A percentile compares a stretch with the other conserved stretches of the same genome.
Evolutionary conservation across 164 flowering plant species (phyloP).

Genomic region (Echeveria elegans): DNA sequence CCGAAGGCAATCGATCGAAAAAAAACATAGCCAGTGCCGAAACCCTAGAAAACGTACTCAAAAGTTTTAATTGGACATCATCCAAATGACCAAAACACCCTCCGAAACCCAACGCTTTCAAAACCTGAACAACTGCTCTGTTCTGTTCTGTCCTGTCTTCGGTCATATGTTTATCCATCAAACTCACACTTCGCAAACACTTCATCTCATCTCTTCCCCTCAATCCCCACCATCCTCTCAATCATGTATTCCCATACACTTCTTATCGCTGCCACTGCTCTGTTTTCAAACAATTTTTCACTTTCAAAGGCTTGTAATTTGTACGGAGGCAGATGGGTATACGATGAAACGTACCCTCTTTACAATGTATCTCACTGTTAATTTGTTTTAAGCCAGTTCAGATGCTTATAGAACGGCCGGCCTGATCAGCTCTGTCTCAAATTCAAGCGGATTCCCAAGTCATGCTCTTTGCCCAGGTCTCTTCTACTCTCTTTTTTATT

Average conservation of each 20-base stretch:
- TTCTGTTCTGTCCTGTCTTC: no score
- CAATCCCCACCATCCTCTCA: background rate
- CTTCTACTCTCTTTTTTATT: background rate
- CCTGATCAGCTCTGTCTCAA: slow-evolving; percentile 1
- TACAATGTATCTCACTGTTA: background rate
- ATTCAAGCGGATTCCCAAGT: background rate
- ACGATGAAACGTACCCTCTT: slow-evolving; percentile 2
- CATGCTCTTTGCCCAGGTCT: slow-evolving; percentile 8
- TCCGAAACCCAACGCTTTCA: background rate
- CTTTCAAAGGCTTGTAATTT: background rate
- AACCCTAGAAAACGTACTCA: no score
- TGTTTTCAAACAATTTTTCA: background rate
- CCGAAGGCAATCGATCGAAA: no score
- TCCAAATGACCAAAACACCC: background rate
- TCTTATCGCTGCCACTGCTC: background rate
- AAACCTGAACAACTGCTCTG: slow-evolving; percentile 3
- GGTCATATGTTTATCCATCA: no score
- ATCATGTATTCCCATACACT: background rate
- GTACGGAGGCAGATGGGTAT: slow-evolving; percentile 4
- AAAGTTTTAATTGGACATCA: no score
- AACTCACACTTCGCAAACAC: background rate
- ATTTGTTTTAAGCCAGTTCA: slow-evolving; percentile 2
- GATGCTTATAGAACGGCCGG: background rate
- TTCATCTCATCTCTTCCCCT: background rate
- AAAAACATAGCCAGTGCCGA: no score